Conservation (phyloP, 1,284 basidiomycete species). For the Pterula multifida region DNA sequence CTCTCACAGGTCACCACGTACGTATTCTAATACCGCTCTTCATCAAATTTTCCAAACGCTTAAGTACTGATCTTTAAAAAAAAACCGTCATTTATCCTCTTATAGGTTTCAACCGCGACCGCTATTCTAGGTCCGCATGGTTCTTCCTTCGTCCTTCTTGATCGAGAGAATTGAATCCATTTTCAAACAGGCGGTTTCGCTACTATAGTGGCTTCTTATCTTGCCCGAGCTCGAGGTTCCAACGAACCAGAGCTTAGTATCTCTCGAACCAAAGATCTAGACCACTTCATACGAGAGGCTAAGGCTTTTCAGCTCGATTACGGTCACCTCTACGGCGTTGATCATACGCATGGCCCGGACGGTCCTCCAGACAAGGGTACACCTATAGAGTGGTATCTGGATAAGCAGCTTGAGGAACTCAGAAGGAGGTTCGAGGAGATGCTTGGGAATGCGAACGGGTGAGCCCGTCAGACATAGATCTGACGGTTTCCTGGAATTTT, state of each 20-base stretch:
- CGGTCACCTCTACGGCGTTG: constrained; percentile 25
- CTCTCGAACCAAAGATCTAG: constrained; percentile 41
- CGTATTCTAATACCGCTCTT: constrained; percentile 6
- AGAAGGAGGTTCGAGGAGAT: constrained; percentile 23
- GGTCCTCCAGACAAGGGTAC: constrained; percentile 7
- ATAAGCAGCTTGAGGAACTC: constrained; percentile 15
- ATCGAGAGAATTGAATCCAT: constrained; percentile 24
- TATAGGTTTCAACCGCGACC: constrained; percentile 7
- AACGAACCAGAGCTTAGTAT: constrained; percentile 53
- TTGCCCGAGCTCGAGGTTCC: constrained; percentile 54
- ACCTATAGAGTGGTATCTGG: constrained; percentile 13
- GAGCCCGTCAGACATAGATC: too few relatives aligned
- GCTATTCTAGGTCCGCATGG: not conserved
- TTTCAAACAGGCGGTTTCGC: constrained; percentile 38
- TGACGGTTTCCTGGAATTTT: too few relatives aligned
- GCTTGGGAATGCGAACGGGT: constrained; percentile 20
- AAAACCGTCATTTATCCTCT: constrained; percentile 4
- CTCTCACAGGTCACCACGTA: constrained; percentile 25
- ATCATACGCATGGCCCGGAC: constrained; percentile 12
- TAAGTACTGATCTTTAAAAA: not conserved
- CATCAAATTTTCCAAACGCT: constrained; percentile 7
- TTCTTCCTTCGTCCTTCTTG: constrained; percentile 14
- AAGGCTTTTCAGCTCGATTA: constrained; percentile 44
- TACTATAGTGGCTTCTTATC: constrained; percentile 56
- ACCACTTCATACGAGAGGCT: constrained; percentile 50